Conservation (phyloP, 495 filamentous ascomycete species). For the Podospora bellae-mahoneyi region DNA sequence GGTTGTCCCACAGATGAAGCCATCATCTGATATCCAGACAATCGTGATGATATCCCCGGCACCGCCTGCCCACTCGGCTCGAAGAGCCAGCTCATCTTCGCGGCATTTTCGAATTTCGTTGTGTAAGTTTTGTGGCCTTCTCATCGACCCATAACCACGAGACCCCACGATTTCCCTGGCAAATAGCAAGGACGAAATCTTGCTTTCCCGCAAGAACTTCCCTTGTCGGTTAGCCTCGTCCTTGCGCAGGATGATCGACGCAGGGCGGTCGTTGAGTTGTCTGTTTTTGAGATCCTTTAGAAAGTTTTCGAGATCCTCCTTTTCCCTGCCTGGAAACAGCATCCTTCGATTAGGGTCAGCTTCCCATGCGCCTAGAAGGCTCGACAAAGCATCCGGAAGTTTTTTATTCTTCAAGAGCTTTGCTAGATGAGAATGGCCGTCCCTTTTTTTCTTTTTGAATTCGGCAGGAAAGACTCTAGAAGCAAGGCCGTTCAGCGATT, state of each 20-base stretch:
- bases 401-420: slow-evolving; percentile 12
- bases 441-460: slow-evolving; percentile 3
- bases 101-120: slow-evolving; percentile 38
- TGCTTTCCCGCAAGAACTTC: slow-evolving; percentile 27
- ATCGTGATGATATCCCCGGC: slow-evolving; percentile 59
- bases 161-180: slow-evolving; percentile 41
- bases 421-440: slow-evolving; percentile 27
- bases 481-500: slow-evolving; percentile 20
- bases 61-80: slow-evolving; percentile 50
- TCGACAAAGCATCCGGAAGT: not conserved
- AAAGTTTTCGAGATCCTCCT: slow-evolving; percentile 36
- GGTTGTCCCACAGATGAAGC: slow-evolving; percentile 63
- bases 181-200: slow-evolving; percentile 35
- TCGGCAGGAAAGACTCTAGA: slow-evolving; percentile 4
- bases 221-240: slow-evolving; percentile 28
- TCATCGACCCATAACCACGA: slow-evolving; percentile 27
- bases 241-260: slow-evolving; percentile 28
- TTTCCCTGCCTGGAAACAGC: slow-evolving; percentile 15
- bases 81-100: slow-evolving; percentile 45
- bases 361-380: slow-evolving; percentile 2
- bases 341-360: not conserved
- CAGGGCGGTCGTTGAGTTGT: slow-evolving; percentile 16
- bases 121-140: slow-evolving; percentile 36
- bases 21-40: slow-evolving; percentile 51
- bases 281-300: slow-evolving; percentile 31